A percentile compares a stretch with the other conserved stretches of the same genome.
Evolutionary conservation across 2,329 filamentous ascomycete species (phyloP).

Genomic region (Aspergillus viridinutans): DNA sequence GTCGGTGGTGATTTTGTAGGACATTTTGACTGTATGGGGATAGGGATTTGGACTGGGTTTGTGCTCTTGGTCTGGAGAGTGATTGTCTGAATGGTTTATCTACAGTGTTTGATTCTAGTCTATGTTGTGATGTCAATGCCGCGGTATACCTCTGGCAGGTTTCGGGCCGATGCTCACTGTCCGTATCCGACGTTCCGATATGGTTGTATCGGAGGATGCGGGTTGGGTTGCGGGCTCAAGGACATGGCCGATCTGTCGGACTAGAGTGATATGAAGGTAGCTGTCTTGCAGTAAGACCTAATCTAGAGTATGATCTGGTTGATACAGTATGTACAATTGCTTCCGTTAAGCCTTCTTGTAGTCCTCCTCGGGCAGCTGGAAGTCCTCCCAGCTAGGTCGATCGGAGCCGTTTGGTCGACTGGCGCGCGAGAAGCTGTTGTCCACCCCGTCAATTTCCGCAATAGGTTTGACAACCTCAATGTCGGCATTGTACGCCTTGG

Average conservation of each 20-base stretch:
- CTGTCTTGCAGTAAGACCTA: not conserved
- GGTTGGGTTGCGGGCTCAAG: too few relatives aligned
- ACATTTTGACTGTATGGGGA: slow-evolving; percentile 19
- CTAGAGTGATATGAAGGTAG: not conserved
- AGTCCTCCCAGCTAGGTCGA: slow-evolving; percentile 44
- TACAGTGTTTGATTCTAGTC: slow-evolving; percentile 1
- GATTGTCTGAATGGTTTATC: not conserved
- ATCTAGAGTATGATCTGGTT: not conserved
- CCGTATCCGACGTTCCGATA: slow-evolving; percentile 10
- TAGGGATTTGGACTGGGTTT: not conserved
- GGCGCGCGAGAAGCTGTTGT: slow-evolving; percentile 46
- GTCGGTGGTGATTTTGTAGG: slow-evolving; percentile 29
- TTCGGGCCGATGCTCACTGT: slow-evolving; percentile 13
- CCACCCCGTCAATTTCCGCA: slow-evolving; percentile 44
- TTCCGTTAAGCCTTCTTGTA: slow-evolving; percentile 18
- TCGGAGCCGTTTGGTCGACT: slow-evolving; percentile 53
- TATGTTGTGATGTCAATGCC: not conserved
- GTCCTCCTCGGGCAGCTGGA: slow-evolving; percentile 24
- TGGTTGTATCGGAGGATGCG: not conserved
- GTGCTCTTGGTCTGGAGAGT: not conserved
- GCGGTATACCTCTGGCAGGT: not conserved
- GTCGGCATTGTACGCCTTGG: slow-evolving; percentile 40
- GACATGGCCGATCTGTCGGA: not conserved
- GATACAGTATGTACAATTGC: not conserved
- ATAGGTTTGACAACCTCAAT: slow-evolving; percentile 49